These are phyloP conservation scores for Alternaria viburni DNA, from an alignment of 2,329 filamentous ascomycete species.

Conservation along the genomic window DNA sequence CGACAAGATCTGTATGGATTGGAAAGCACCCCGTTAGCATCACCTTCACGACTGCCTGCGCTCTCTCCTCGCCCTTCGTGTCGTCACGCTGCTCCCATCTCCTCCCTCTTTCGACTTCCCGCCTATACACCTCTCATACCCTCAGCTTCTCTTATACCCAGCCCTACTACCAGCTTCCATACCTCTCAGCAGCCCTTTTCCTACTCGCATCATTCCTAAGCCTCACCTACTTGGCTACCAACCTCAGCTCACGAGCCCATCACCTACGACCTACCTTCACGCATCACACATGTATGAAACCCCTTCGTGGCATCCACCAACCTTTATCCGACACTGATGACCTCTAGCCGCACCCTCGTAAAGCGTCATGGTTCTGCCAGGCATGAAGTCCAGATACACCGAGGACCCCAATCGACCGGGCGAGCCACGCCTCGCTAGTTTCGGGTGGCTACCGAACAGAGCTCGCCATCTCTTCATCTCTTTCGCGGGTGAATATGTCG, in stretches of 20 bases:
- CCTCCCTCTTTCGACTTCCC: neutral
- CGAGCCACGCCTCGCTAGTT: slow-evolving; percentile 48
- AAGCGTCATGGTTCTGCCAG: slow-evolving; percentile 47
- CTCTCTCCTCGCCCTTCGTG: neutral
- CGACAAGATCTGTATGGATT: neutral
- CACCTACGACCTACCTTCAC: neutral
- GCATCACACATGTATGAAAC: neutral
- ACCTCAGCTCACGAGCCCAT: neutral
- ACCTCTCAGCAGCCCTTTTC: neutral
- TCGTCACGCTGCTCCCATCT: neutral
- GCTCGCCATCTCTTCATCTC: slow-evolving; percentile 53
- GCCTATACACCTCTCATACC: neutral
- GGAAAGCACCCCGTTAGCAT: neutral
- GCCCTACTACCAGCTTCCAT: neutral
- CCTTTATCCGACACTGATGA: fast-evolving
- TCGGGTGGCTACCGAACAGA: slow-evolving; percentile 54
- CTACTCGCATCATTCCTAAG: neutral
- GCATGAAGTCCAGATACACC: slow-evolving; percentile 46
- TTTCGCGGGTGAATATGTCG: slow-evolving; percentile 52
- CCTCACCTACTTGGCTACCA: neutral
- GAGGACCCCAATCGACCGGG: slow-evolving; percentile 38
- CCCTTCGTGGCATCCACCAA: neutral
- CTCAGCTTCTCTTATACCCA: neutral
- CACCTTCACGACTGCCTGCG: neutral
- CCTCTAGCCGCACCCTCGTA: slow-evolving; percentile 28